Evolutionary conservation across 129 eudicot species (phyloP).

Genomic region (Silybum marianum): DNA sequence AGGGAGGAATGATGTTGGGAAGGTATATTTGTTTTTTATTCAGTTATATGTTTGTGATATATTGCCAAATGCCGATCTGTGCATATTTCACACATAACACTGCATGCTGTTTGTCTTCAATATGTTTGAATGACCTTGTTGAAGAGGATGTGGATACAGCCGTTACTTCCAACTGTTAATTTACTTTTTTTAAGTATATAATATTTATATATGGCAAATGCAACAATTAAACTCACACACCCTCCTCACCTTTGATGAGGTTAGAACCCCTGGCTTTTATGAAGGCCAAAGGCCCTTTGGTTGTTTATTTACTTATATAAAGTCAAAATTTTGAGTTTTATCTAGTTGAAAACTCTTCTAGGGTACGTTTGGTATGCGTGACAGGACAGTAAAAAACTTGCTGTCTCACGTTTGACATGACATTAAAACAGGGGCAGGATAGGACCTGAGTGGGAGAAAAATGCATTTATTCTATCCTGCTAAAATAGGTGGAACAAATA

Average conservation of each 20-base stretch:
- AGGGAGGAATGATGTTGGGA: slow-evolving; percentile 99
- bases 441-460: not conserved
- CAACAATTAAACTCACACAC: no score
- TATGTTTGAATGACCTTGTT: not conserved
- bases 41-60: slow-evolving; percentile 6
- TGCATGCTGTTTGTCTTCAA: slow-evolving; percentile 3
- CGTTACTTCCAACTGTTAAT: not conserved
- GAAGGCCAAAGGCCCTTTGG: not conserved
- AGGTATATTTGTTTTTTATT: slow-evolving; percentile 50
- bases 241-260: no score
- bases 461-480: not conserved
- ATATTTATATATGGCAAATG: no score
- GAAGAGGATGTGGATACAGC: slow-evolving; percentile 2
- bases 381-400: not conserved
- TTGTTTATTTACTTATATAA: not conserved
- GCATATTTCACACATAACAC: not conserved
- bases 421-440: not conserved
- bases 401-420: not conserved
- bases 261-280: no score
- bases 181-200: no score
- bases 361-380: not conserved
- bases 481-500: not conserved
- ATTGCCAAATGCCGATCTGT: not conserved
- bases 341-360: not conserved
- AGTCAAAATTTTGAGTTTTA: not conserved